Evolutionary conservation across 1,284 basidiomycete genomes (phyloP).

Genomic region (Papiliotrema terrestris): DNA sequence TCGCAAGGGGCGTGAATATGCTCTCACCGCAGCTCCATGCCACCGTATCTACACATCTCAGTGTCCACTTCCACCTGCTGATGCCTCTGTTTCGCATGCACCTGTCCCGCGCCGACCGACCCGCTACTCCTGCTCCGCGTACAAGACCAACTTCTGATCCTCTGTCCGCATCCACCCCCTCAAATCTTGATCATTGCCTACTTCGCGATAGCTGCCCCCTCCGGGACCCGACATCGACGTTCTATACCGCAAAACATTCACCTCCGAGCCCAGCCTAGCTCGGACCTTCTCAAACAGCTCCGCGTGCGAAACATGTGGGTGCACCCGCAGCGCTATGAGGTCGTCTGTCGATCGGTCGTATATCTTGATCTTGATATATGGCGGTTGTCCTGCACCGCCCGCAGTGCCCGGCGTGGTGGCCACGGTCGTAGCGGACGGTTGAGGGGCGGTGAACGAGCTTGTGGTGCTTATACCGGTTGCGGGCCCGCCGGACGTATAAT

Average conservation of each 20-base stretch:
- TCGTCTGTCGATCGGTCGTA: conserved; percentile 89
- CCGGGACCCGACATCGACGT: conserved; percentile 56
- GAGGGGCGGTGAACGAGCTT: conserved; percentile 4
- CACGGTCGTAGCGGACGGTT: neutral
- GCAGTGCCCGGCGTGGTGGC: neutral
- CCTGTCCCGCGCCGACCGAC: too few species aligned
- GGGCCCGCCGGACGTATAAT: conserved; percentile 6
- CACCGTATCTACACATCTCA: too few species aligned
- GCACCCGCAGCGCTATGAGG: conserved; percentile 94
- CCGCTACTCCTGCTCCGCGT: conserved; percentile 55
- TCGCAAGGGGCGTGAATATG: too few species aligned
- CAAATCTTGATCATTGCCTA: conserved; percentile 69
- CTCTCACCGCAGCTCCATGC: too few species aligned
- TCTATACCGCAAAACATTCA: conserved; percentile 67
- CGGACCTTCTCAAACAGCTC: conserved; percentile 90
- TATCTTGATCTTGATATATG: conserved; percentile 97
- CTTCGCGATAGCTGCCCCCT: conserved; percentile 61
- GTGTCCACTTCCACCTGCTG: too few species aligned
- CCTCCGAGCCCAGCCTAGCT: conserved; percentile 73
- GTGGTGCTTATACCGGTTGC: conserved; percentile 6
- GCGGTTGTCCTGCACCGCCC: conserved; percentile 58
- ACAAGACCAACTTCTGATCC: conserved; percentile 78
- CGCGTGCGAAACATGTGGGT: conserved; percentile 78
- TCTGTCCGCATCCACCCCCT: conserved; percentile 75
- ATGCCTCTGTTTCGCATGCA: too few species aligned